phyloP scores from a whole-genome alignment of 441 rosid genomes.

The Codiaeum variegatum region DNA sequence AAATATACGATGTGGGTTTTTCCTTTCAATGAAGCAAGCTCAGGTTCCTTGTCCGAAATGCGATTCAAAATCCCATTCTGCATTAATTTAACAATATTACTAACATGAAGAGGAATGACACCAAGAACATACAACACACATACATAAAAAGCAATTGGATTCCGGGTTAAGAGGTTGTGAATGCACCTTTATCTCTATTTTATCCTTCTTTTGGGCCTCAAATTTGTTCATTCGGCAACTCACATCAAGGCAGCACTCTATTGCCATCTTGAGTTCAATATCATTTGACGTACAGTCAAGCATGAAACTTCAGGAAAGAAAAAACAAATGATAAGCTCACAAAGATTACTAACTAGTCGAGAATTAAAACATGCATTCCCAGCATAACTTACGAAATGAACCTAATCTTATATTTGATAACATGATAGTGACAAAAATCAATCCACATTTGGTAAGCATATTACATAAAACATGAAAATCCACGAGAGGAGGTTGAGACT shows the following conservation, averaged over 20 bases:
- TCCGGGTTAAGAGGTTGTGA: not conserved
- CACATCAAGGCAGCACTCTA: constrained; percentile 63
- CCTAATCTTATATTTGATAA: not conserved
- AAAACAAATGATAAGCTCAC: not conserved
- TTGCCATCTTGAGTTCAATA: constrained; percentile 56
- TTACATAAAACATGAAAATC: not conserved
- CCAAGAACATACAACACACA: constrained; percentile 8
- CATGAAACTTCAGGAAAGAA: too few species aligned
- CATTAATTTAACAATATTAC: constrained; percentile 29
- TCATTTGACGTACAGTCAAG: constrained; percentile 76
- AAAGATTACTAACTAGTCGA: not conserved
- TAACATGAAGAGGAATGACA: constrained; percentile 17
- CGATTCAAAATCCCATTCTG: constrained; percentile 73
- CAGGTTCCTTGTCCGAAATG: constrained; percentile 62
- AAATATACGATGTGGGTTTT: constrained; percentile 65
- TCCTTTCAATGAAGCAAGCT: constrained; percentile 60
- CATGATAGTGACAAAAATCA: not conserved
- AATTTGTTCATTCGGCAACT: constrained; percentile 68
- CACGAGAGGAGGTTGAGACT: not conserved
- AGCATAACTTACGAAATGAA: not conserved
- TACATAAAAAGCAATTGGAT: not conserved
- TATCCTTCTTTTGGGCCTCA: constrained; percentile 83
- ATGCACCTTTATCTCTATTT: constrained; percentile 70
- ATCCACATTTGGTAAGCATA: not conserved
- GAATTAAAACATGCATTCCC: not conserved